Percentiles rank a stretch among this genome's conserved stretches.
Conservation (phyloP, 805 yeast species). For the Saturnispora kantuleensis region DNA sequence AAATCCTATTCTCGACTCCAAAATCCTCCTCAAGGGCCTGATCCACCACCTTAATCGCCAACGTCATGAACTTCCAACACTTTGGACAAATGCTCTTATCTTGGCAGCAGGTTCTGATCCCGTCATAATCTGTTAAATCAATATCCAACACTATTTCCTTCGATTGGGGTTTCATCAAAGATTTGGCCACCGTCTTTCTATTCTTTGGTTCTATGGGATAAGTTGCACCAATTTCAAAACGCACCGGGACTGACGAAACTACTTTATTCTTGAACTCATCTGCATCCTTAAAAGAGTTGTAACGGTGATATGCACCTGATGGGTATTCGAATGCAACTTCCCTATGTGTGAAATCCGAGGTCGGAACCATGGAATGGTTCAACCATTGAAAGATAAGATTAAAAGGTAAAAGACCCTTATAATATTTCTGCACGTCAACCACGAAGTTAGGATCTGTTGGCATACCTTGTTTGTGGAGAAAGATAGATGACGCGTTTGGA, state of each 20-base stretch:
- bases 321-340: constrained; percentile 89
- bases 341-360: constrained; percentile 71
- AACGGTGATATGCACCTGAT: constrained; percentile 84
- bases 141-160: constrained; percentile 94
- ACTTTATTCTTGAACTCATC: constrained; percentile 77
- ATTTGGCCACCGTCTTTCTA: constrained; percentile 64
- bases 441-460: constrained; percentile 21
- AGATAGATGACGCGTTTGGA: no score
- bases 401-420: constrained; percentile 66
- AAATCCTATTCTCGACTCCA: constrained; percentile 74
- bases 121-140: constrained; percentile 95
- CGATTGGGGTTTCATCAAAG: constrained; percentile 65
- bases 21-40: constrained; percentile 72
- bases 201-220: constrained; percentile 83
- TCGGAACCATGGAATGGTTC: constrained; percentile 71
- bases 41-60: constrained; percentile 72
- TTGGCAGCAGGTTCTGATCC: constrained; percentile 84
- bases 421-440: constrained; percentile 59
- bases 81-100: constrained; percentile 76
- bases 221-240: constrained; percentile 93
- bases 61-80: constrained; percentile 89
- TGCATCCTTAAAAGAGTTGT: constrained; percentile 57
- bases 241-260: constrained; percentile 63
- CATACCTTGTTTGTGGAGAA: no score
- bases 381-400: constrained; percentile 79